Base-by-base conservation (phyloP, 2,329 filamentous ascomycete species). In the Sclerotinia sclerotiorum region DNA sequence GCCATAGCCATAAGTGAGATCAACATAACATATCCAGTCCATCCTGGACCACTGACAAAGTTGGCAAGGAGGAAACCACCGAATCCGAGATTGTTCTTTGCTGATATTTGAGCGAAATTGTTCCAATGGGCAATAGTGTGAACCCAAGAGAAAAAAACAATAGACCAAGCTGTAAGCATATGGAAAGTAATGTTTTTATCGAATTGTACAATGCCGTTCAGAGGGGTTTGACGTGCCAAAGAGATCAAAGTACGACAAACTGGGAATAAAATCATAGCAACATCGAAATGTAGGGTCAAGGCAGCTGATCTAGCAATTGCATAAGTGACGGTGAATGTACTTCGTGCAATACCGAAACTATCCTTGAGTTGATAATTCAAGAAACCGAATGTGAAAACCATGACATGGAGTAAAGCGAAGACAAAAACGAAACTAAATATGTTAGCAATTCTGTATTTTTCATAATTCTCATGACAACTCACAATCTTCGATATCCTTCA, bases 131-230 rank as follows among this genome's bases (percentile, higher is more conserved):
- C 90, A 75, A 94, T 87, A 24, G 90, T 94, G 80, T 95, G 92
- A 1, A 94, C 86, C 89, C 90, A 93, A 17, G 91, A 92, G 79
- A 92, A 96, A 81, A 94, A 93, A 73, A 95, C 89, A 75, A 96
- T 93, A 32, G 91, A 93, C 91, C 91, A 95, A 7, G 90, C 92
- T 35, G 91, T 91, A 61, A 85, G 88, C 80, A 92, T 94, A 82
- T 95, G 92, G 80, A 95, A 94, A 56, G 90, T 92, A 78, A 94
- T 93, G 81, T 94, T 93, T 84, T 93, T 94, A 81, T 93, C 91
- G 79, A 95, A 93, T 74, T 93, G 92, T 73, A 96, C 90, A 77
- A 95, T 92, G 73, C 92, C 91, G 79, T 94, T 94, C 68, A 95
- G 83, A 10, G 92, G 90, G 8, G 92, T 95, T 77, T 92, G 90